A percentile compares a stretch with the other conserved stretches of the same genome.
These are phyloP conservation scores for Mycena vulgaris DNA, from an alignment of 768 basidiomycete genomes.

Conservation along the genomic window DNA sequence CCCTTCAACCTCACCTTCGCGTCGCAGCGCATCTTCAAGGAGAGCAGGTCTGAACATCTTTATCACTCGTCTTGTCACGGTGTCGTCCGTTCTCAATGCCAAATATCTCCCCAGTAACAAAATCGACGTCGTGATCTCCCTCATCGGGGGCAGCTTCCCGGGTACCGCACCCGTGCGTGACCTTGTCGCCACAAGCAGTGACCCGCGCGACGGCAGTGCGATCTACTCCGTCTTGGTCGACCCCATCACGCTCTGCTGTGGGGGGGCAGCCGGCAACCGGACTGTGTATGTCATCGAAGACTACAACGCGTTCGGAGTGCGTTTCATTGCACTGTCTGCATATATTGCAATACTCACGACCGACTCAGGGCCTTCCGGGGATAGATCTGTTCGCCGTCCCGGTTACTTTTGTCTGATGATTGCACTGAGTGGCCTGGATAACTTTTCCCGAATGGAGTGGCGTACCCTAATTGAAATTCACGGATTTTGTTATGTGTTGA, in stretches of 20 bases:
- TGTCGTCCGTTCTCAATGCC: neutral
- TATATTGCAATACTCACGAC: neutral
- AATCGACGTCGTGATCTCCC: slow-evolving; percentile 8
- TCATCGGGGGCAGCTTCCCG: neutral
- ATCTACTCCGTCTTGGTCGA: slow-evolving; percentile 1
- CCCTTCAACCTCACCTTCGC: slow-evolving; percentile 15
- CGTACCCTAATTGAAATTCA: too few relatives aligned
- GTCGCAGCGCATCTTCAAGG: slow-evolving; percentile 1
- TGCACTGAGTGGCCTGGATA: too few relatives aligned
- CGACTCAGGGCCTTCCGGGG: neutral
- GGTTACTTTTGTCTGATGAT: slow-evolving; percentile 1
- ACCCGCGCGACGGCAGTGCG: neutral
- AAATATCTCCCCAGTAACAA: neutral
- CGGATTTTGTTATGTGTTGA: too few relatives aligned
- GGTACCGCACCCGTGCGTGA: neutral
- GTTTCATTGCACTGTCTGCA: neutral
- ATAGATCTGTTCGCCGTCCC: neutral
- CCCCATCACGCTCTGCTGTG: neutral
- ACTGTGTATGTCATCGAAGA: slow-evolving; percentile 15
- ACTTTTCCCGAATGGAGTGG: too few relatives aligned
- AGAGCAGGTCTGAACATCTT: neutral
- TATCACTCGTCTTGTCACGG: neutral
- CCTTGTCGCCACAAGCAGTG: neutral
- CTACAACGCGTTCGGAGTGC: slow-evolving; percentile 13
- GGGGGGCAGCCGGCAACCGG: neutral